Conservation (phyloP, 257 asterid genomes). For the Plantago elongata region DNA sequence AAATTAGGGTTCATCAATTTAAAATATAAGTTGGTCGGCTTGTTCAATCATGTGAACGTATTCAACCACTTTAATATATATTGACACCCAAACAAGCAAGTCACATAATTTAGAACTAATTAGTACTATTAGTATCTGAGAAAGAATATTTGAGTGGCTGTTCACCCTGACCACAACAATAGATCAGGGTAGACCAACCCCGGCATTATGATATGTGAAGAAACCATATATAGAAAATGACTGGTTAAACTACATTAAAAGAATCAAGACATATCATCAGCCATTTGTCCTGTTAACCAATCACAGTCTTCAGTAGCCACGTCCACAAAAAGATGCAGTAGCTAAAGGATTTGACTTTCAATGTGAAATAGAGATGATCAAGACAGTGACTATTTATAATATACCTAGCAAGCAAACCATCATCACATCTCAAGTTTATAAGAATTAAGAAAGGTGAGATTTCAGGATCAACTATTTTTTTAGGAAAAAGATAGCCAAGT, state of each 20-base stretch:
- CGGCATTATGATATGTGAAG: slow-evolving; percentile 5
- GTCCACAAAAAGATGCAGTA: slow-evolving; percentile 15
- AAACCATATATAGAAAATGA: slow-evolving; percentile 17
- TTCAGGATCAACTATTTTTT: not conserved
- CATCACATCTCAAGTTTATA: slow-evolving; percentile 19
- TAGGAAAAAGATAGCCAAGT: not conserved
- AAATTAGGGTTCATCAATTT: slow-evolving; percentile 7
- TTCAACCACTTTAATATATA: slow-evolving; percentile 16
- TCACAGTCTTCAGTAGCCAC: slow-evolving; percentile 14
- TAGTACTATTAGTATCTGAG: not conserved
- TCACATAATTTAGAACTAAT: slow-evolving; percentile 13
- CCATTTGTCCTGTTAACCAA: slow-evolving; percentile 22
- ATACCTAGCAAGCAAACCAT: slow-evolving; percentile 13
- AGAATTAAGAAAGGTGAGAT: slow-evolving; percentile 15
- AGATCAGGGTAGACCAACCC: slow-evolving; percentile 8
- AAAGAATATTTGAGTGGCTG: slow-evolving; percentile 7
- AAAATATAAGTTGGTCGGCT: slow-evolving; percentile 24
- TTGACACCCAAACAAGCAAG: slow-evolving; percentile 17
- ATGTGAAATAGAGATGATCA: slow-evolving; percentile 11
- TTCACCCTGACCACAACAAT: slow-evolving; percentile 1
- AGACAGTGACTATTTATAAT: slow-evolving; percentile 17
- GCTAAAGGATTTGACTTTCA: slow-evolving; percentile 23
- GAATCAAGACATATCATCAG: slow-evolving; percentile 15
- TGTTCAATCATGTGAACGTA: slow-evolving; percentile 26
- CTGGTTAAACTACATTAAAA: slow-evolving; percentile 5